Base-by-base conservation (phyloP, 257 asterid species). In the Solanum piurae region DNA sequence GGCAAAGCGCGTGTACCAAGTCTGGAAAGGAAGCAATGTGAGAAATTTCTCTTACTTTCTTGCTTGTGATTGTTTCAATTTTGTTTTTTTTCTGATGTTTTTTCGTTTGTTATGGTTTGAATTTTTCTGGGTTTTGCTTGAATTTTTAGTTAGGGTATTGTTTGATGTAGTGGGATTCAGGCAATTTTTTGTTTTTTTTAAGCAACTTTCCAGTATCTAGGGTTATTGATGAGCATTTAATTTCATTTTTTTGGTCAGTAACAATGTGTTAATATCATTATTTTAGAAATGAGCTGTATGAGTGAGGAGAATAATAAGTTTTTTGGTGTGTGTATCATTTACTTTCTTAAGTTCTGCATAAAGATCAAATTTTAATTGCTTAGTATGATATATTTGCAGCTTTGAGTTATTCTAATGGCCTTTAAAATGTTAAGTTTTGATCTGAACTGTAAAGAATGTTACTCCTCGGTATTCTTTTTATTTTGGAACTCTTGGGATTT, bases 11-110 rank as follows among this genome's bases (percentile, higher is more conserved):
- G 96, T 94, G 90, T 89, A 95, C 95, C 87, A 97, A 94, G 97
- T 90, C 44, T 97, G 99, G 99, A 95, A 95, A 94, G 99, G 98
- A 76, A 95, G 92, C 92, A 97, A 97, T 92, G 99, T 97, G 91
- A 94, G 98, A 93, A 87, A 79, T 69, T 89, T 49, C n/a, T 75
- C 66, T 62, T 66, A 27, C 46, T 83, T 60, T 87, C 36, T 87
- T 36, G 33, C 21, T 68, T 75, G 77, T 69, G 31, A 66, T 82
- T 86, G 29, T 88, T 86, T 40, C 16, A 31, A 76, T 60, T 77
- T 83, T 83, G 87, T 69, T 89, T 76, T 74, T 87, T 87, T 27
- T 60, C 82, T 79, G n/a, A 29, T n/a, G 33, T 90, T 68, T 80
- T 44, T 60, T 37, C 23, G 31, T 84, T 5, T 60, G 86, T 88